Evolutionary conservation across 129 eudicot species (phyloP).

Genomic region (Lactuca saligna): DNA sequence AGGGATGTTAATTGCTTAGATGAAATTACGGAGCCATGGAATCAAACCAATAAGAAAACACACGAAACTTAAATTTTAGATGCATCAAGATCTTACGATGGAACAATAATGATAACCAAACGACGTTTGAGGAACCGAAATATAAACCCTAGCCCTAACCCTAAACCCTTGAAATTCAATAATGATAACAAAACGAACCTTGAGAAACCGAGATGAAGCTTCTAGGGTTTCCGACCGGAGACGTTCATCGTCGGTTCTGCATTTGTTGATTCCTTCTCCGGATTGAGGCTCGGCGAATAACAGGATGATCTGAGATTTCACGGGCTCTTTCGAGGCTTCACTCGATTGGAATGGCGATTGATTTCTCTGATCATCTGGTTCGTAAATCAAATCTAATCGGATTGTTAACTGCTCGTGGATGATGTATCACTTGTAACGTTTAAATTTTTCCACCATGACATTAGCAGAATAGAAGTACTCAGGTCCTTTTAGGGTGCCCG

Average conservation of each 20-base stretch:
- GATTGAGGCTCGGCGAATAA: slow-evolving; percentile 5
- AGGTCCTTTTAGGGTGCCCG: not conserved
- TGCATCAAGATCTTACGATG: not conserved
- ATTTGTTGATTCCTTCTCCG: not conserved
- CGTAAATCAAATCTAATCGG: not conserved
- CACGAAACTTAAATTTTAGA: not conserved
- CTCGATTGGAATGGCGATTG: not conserved
- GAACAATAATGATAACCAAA: not conserved
- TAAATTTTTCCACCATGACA: not conserved
- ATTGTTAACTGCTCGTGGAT: not conserved
- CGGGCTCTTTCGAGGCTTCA: not conserved
- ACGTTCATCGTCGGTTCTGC: slow-evolving; percentile 2
- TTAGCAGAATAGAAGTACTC: not conserved
- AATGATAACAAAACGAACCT: slow-evolving; percentile 14
- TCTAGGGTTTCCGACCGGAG: not conserved
- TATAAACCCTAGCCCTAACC: slow-evolving; percentile 11
- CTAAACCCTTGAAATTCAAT: not conserved
- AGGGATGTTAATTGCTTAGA: not conserved
- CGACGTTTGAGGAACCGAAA: not conserved
- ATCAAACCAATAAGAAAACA: not conserved
- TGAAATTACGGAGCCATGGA: not conserved
- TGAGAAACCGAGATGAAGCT: not conserved
- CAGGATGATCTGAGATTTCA: not conserved
- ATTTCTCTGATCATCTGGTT: slow-evolving; percentile 2
- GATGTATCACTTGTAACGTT: not conserved